Percentiles rank a stretch among this genome's conserved stretches.
Conservation (phyloP, 1,139 yeast genomes). For the Candida gigantensis region DNA sequence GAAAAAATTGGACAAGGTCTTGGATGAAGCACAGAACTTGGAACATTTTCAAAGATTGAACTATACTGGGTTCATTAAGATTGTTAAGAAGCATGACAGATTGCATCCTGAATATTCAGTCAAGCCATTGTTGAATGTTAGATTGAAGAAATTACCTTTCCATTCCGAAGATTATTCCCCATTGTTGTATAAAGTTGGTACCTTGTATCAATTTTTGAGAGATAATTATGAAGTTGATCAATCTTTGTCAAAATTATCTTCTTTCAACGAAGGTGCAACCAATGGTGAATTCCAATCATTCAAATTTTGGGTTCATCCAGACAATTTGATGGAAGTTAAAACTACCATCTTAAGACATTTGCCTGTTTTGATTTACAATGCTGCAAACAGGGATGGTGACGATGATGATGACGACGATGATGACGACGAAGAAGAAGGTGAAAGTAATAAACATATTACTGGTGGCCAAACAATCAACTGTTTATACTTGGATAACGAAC, state of each 20-base stretch:
- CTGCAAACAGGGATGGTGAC: constrained; percentile 38
- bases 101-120: constrained; percentile 84
- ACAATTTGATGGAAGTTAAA: constrained; percentile 94
- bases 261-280: constrained; percentile 48
- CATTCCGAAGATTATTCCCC: constrained; percentile 96
- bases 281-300: constrained; percentile 69
- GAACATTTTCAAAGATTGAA: constrained; percentile 89
- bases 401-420: constrained; percentile 41
- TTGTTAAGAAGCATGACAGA: constrained; percentile 94
- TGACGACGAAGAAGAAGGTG: constrained; percentile 25
- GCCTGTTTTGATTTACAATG: constrained; percentile 82
- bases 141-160: constrained; percentile 85
- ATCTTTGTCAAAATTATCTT: constrained; percentile 40
- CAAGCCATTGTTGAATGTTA: constrained; percentile 81
- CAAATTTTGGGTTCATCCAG: constrained; percentile 96
- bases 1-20: constrained; percentile 66
- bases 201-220: constrained; percentile 77
- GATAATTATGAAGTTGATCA: constrained; percentile 53
- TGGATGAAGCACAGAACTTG: constrained; percentile 77
- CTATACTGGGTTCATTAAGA: constrained; percentile 91
- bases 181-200: constrained; percentile 76
- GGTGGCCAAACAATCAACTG: constrained; percentile 82
- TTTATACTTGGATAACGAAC: constrained; percentile 81
- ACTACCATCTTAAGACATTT: constrained; percentile 89
- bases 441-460: constrained; percentile 18